Percentiles rank a stretch among this genome's conserved stretches.
Evolutionary conservation across 2,329 filamentous ascomycete genomes (phyloP).

Genomic region (Metarhizium anisopliae): DNA sequence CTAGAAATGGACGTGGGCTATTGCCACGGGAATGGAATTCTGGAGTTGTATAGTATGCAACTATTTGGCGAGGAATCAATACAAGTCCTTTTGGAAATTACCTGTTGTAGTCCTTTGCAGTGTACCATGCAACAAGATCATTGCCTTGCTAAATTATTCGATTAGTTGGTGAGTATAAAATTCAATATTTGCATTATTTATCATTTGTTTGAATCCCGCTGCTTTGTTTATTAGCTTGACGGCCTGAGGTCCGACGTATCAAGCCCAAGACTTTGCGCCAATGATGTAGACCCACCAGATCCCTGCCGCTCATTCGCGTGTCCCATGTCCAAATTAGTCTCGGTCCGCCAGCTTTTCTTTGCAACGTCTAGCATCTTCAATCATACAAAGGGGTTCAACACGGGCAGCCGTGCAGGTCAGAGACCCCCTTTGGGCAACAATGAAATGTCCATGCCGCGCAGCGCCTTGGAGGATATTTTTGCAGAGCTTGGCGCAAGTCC

Average conservation of each 20-base stretch:
- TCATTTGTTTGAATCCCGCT: no score
- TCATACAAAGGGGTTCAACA: background rate
- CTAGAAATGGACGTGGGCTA: background rate
- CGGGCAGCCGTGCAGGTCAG: background rate
- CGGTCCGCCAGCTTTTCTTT: background rate
- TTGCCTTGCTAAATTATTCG: no score
- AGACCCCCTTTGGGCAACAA: slow-evolving; percentile 12
- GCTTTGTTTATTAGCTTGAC: no score
- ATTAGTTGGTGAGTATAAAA: no score
- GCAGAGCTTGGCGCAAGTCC: slow-evolving; percentile 33
- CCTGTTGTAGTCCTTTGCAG: no score
- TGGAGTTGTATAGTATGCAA: background rate
- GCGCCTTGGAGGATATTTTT: slow-evolving; percentile 39
- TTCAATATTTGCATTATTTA: no score
- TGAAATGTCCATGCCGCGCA: slow-evolving; percentile 40
- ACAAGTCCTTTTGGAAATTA: background rate
- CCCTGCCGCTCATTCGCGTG: slow-evolving; percentile 2
- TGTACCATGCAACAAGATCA: no score
- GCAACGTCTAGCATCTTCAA: background rate
- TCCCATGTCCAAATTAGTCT: background rate
- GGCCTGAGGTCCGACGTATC: no score
- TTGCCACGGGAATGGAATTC: background rate
- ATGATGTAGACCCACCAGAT: background rate
- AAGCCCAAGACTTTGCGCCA: background rate
- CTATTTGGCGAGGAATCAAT: background rate